Conservation (phyloP, 306 rosid species). For the Begonia masoniana region DNA sequence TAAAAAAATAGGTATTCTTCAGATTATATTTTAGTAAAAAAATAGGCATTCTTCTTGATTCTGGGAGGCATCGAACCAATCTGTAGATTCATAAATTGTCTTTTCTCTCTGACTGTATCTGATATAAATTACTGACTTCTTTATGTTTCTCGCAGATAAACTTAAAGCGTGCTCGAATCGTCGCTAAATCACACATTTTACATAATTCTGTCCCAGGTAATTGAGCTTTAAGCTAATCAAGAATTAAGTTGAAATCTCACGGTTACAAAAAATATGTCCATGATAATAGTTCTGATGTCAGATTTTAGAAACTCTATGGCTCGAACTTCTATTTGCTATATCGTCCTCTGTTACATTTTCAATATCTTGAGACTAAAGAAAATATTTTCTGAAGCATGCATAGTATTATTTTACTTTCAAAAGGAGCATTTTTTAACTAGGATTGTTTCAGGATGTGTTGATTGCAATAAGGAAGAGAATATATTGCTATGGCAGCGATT, state of each 20-base stretch:
- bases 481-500: slow-evolving; percentile 58
- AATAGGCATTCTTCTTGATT: background rate
- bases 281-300: background rate
- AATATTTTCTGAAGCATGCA: background rate
- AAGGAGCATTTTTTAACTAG: slow-evolving; percentile 17
- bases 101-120: background rate
- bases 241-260: background rate
- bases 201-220: slow-evolving; percentile 70
- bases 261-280: background rate
- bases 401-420: slow-evolving; percentile 7
- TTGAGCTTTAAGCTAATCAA: background rate
- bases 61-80: background rate
- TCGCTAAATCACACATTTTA: slow-evolving; percentile 60
- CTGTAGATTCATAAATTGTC: background rate
- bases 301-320: slow-evolving; percentile 2
- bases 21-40: background rate
- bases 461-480: slow-evolving; percentile 78
- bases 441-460: slow-evolving; percentile 54
- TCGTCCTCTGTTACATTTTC: background rate
- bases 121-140: background rate
- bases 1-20: background rate
- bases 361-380: no score
- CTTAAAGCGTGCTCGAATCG: slow-evolving; percentile 75
- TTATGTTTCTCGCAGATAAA: slow-evolving; percentile 51
- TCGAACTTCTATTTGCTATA: slow-evolving; percentile 1